Percentiles rank a stretch among this genome's conserved stretches.
Evolutionary conservation across 192 early-diverging fungal species (phyloP).

Genomic region (Entomortierella lignicola): DNA sequence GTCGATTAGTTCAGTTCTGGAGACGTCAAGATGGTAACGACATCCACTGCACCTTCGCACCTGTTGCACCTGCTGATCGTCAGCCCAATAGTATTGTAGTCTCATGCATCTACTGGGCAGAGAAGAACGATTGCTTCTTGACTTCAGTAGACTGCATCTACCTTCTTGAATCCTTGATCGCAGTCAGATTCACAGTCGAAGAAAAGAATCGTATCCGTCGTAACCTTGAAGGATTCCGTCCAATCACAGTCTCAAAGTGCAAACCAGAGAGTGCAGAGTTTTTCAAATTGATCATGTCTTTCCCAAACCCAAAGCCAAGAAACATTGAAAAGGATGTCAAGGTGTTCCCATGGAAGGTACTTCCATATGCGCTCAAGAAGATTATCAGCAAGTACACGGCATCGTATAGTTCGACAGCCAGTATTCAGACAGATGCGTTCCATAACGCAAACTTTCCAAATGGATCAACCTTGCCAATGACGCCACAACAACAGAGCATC

Average conservation of each 20-base stretch:
- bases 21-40: conserved; percentile 69
- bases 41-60: conserved; percentile 71
- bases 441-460: conserved; percentile 52
- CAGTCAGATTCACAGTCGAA: conserved; percentile 79
- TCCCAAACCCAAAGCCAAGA: conserved; percentile 82
- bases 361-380: conserved; percentile 77
- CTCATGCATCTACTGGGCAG: conserved; percentile 78
- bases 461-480: conserved; percentile 38
- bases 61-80: conserved; percentile 64
- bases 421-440: conserved; percentile 56
- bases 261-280: conserved; percentile 80
- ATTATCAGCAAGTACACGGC: conserved; percentile 82
- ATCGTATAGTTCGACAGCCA: conserved; percentile 58
- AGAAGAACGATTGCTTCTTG: conserved; percentile 77
- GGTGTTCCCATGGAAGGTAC: conserved; percentile 60
- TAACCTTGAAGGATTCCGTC: conserved; percentile 84
- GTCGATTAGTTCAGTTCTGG: conserved; percentile 81
- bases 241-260: conserved; percentile 80
- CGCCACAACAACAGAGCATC: conserved; percentile 42
- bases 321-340: conserved; percentile 92
- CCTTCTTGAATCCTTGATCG: conserved; percentile 76
- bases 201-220: conserved; percentile 91
- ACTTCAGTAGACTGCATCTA: conserved; percentile 83
- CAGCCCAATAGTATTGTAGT: conserved; percentile 76
- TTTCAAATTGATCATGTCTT: conserved; percentile 86